Percentiles rank a stretch among this genome's conserved stretches.
phyloP scores from a whole-genome alignment of 805 yeast species.

The Candida pini region DNA sequence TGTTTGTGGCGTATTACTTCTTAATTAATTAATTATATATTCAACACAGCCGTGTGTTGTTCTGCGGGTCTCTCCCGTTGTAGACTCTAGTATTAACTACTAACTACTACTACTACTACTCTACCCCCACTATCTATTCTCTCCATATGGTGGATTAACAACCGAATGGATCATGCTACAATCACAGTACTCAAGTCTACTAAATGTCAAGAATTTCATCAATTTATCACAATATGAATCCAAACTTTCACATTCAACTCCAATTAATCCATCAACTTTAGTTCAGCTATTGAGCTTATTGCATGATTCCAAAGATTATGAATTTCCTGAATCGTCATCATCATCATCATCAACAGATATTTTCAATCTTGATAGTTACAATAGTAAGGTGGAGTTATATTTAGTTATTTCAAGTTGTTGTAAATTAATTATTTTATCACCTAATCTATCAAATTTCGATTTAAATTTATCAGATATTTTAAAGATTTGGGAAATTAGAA shows the following conservation, averaged over 20 bases:
- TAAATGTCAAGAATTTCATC: constrained; percentile 24
- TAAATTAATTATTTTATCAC: constrained; percentile 22
- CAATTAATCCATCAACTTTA: no score
- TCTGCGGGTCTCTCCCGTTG: no score
- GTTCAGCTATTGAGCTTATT: no score
- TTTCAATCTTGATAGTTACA: constrained; percentile 1
- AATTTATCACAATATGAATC: constrained; percentile 16
- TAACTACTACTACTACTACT: no score
- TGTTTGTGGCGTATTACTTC: no score
- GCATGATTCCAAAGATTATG: no score
- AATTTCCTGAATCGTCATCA: neutral
- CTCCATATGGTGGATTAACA: no score
- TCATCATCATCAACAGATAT: neutral
- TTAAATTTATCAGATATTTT: constrained; percentile 30
- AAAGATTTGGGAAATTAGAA: constrained; percentile 36
- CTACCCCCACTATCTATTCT: no score
- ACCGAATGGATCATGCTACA: constrained; percentile 22
- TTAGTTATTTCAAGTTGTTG: constrained; percentile 24
- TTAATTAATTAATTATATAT: no score
- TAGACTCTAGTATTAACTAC: no score
- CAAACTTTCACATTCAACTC: no score
- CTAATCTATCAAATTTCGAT: constrained; percentile 12
- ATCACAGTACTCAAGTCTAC: constrained; percentile 17
- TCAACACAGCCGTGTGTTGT: no score
- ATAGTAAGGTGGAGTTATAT: constrained; percentile 12